Evolutionary conservation across 2,329 filamentous ascomycete species (phyloP), one percentile per base, ranked within the genome.

Genomic region (Penicillium digitatum): DNA sequence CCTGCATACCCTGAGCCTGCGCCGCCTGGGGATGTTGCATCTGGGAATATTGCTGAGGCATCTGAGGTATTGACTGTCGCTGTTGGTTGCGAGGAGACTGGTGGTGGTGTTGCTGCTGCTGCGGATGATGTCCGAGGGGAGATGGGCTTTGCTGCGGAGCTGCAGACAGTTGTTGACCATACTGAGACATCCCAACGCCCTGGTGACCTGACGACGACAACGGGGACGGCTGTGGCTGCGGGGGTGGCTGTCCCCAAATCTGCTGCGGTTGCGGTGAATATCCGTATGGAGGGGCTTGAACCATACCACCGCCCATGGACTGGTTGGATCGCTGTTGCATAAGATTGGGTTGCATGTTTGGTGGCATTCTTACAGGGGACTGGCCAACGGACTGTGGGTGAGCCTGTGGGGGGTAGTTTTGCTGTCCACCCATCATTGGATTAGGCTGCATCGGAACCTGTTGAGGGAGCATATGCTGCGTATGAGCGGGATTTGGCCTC

Each of bases 381-480:
- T 90, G 88, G 29, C 82, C 82, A 69, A 91, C 84, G 37, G 86
- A 81, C 67, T 88, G 88, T 34, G 87, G 82, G 67, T 89, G 86
- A 48, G 86, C 79, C 51, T 88, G 82, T 67, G 87, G 87, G 51
- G 86, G 84, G 73, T 91, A 95, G 1, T 83, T 66, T 58, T 65
- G 79, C 58, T 80, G 80, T 76, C 82, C 63, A 72, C 82, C 62
- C 62, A 79, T 75, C 66, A 80, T 74, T 35, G 75, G 32, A n/a
- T 45, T 45, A 18, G 52, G 32, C 27, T 51, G 52, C 52, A 55
- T 44, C 4, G 52, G 68, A 45, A 69, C 59, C 61, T 77, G 76
- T 52, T 77, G 75, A 51, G 76, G 67, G 48, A 78, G 60, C 51
- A 74, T 67, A 18, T 65, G 66, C 51, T 72, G 69, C 45, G 69